Evolutionary conservation across 352 stramenopile species (phyloP).

Genomic region (Phytophthora aleatoria): DNA sequence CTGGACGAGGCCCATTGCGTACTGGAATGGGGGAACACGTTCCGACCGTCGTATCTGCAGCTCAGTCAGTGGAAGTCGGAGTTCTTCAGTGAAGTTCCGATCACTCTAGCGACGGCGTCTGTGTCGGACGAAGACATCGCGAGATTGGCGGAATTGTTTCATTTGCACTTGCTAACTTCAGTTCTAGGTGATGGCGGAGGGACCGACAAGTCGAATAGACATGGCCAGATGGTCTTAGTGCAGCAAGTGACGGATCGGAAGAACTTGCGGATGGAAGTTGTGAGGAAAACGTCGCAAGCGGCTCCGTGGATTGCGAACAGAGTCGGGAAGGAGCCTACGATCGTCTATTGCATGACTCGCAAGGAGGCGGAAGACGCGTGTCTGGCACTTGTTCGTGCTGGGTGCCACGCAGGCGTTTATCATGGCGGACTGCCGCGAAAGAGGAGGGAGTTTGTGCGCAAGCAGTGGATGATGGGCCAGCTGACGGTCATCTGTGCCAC

Average conservation of each 20-base stretch:
- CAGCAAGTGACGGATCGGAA: constrained; percentile 68
- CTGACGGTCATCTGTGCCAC: constrained; percentile 80
- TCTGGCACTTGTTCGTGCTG: constrained; percentile 51
- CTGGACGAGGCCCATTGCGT: constrained; percentile 84
- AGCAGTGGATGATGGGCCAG: constrained; percentile 81
- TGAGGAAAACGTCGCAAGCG: constrained; percentile 42
- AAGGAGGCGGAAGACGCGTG: constrained; percentile 70
- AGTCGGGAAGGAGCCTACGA: constrained; percentile 42
- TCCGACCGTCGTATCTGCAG: constrained; percentile 74
- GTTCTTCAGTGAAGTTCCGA: constrained; percentile 49
- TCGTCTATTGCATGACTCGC: constrained; percentile 82
- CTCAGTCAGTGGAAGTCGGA: constrained; percentile 60
- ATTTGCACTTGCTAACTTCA: constrained; percentile 32
- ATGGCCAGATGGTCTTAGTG: constrained; percentile 54
- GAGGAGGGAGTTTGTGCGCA: constrained; percentile 70
- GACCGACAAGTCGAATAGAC: neutral
- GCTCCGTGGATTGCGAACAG: constrained; percentile 37
- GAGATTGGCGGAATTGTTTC: constrained; percentile 56
- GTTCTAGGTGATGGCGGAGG: neutral
- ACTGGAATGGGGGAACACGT: constrained; percentile 80
- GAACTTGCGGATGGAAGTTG: constrained; percentile 68
- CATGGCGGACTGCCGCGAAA: constrained; percentile 63
- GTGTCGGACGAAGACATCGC: constrained; percentile 68
- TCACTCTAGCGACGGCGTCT: constrained; percentile 79
- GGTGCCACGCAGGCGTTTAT: constrained; percentile 68